phyloP scores from a whole-genome alignment of 2,329 filamentous ascomycete genomes.

The Fusarium sp. region DNA sequence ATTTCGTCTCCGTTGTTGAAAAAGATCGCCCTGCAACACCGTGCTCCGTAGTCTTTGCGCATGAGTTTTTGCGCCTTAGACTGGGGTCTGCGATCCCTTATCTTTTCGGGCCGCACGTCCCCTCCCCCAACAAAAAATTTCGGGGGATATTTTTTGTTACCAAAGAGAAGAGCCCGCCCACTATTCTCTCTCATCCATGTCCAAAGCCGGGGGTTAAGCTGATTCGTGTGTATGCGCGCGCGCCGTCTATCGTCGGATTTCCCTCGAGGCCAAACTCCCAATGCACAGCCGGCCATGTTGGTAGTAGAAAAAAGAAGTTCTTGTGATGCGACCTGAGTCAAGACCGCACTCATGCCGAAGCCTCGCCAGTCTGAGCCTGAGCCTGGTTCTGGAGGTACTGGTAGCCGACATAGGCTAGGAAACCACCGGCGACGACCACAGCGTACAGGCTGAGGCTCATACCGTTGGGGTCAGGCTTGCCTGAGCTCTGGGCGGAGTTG shows the following conservation, averaged over 20 bases:
- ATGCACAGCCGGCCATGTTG: slow-evolving; percentile 41
- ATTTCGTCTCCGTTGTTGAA: slow-evolving; percentile 33
- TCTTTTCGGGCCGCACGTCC: slow-evolving; percentile 42
- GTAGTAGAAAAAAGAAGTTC: slow-evolving; percentile 27
- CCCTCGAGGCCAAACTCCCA: slow-evolving; percentile 45
- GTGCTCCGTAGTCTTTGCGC: slow-evolving; percentile 41
- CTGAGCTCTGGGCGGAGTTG: slow-evolving; percentile 65
- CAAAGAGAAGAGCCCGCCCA: slow-evolving; percentile 27
- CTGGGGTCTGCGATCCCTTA: slow-evolving; percentile 43
- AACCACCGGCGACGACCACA: slow-evolving; percentile 82
- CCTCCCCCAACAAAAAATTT: slow-evolving; percentile 46
- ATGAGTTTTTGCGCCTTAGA: slow-evolving; percentile 35
- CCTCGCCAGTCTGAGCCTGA: slow-evolving; percentile 42
- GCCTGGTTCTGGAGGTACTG: slow-evolving; percentile 82
- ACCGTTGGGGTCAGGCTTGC: slow-evolving; percentile 65
- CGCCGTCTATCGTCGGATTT: slow-evolving; percentile 44
- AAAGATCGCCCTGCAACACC: slow-evolving; percentile 42
- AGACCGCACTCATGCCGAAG: slow-evolving; percentile 48
- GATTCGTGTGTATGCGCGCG: slow-evolving; percentile 26
- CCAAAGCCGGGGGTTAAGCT: slow-evolving; percentile 34
- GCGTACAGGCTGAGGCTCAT: slow-evolving; percentile 87
- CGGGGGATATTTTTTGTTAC: slow-evolving; percentile 36
- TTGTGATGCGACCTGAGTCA: slow-evolving; percentile 22
- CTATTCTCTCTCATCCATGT: slow-evolving; percentile 42
- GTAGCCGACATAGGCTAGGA: slow-evolving; percentile 85